phyloP scores from a whole-genome alignment of 1,284 basidiomycete species.

The Trametes sp. region DNA sequence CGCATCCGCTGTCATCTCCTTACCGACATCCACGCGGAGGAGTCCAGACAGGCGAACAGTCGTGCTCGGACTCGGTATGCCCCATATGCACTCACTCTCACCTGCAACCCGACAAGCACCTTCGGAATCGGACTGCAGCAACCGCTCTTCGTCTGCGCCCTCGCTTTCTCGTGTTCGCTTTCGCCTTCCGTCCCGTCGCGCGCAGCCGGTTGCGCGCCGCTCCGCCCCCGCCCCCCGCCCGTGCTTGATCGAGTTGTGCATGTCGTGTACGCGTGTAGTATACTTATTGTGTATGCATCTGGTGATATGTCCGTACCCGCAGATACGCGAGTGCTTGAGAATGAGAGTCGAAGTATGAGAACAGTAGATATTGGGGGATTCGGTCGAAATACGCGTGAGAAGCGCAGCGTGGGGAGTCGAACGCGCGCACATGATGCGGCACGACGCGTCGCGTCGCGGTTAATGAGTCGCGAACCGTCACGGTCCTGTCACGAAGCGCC shows the following conservation, averaged over 20 bases:
- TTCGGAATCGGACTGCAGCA: constrained; percentile 2
- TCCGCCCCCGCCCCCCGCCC: no score
- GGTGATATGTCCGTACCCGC: constrained; percentile 6
- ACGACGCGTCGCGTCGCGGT: constrained; percentile 19
- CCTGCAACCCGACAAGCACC: not conserved
- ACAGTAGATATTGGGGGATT: no score
- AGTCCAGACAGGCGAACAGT: not conserved
- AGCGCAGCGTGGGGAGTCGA: not conserved
- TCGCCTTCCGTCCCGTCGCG: not conserved
- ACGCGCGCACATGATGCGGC: constrained; percentile 6
- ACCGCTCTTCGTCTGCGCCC: not conserved
- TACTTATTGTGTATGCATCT: constrained; percentile 25
- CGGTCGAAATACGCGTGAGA: no score
- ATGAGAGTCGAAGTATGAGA: no score
- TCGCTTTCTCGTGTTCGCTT: constrained; percentile 6
- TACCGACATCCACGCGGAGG: not conserved
- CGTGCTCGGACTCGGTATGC: constrained; percentile 6
- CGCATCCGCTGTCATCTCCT: not conserved
- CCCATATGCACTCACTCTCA: not conserved
- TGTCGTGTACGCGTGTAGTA: constrained; percentile 29
- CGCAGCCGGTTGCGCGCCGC: constrained; percentile 2
- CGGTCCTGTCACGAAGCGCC: constrained; percentile 4
- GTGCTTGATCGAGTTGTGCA: constrained; percentile 16
- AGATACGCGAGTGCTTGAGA: no score
- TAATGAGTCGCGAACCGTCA: constrained; percentile 21